phyloP scores from a whole-genome alignment of 2,329 filamentous ascomycete genomes.

The Clonostachys chloroleuca region DNA sequence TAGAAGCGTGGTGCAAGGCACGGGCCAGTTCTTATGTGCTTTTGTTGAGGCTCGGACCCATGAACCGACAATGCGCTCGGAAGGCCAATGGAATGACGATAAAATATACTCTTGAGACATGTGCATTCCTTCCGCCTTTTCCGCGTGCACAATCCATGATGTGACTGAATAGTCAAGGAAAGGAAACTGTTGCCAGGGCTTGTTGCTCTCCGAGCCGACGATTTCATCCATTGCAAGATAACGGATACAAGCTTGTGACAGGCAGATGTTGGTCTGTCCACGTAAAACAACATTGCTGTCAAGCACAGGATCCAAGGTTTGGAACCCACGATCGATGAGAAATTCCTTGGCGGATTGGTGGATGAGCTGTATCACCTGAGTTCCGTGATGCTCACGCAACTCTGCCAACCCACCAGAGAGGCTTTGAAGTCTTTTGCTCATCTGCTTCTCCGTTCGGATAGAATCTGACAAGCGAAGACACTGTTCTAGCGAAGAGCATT shows the following conservation, averaged over 20 bases:
- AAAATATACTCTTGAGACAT: background rate
- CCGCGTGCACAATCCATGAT: background rate
- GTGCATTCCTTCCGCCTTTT: background rate
- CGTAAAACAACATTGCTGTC: background rate
- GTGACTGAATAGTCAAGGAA: background rate
- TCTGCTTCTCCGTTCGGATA: no score
- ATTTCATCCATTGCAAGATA: background rate
- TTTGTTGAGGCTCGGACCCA: background rate
- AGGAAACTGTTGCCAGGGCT: background rate
- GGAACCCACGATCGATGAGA: background rate
- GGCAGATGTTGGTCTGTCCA: background rate
- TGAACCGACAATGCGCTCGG: background rate
- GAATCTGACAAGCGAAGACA: no score
- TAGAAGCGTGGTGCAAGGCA: no score
- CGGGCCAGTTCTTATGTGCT: background rate
- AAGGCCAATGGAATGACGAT: background rate
- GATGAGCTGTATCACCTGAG: background rate
- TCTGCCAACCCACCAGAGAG: background rate
- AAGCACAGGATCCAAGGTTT: no score
- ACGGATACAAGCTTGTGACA: background rate
- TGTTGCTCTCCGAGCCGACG: background rate
- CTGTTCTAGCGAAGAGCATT: no score
- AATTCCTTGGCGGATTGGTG: constrained; percentile 1
- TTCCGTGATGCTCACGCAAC: background rate
- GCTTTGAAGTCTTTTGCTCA: background rate